phyloP scores from a whole-genome alignment of 805 yeast genomes.

The Saturnispora mendoncae region DNA sequence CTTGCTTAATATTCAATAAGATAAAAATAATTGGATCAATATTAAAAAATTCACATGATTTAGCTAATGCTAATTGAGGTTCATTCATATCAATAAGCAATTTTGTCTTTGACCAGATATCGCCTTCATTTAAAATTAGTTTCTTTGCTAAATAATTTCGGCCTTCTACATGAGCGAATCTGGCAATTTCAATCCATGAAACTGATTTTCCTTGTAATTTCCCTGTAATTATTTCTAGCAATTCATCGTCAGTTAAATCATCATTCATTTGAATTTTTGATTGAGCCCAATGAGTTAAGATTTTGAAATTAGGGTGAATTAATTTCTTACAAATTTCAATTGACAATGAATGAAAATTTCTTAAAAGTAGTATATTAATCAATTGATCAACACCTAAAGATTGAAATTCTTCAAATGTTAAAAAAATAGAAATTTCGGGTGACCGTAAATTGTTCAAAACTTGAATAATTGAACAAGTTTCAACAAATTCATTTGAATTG shows the following conservation, averaged over 20 bases:
- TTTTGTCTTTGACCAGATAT: constrained; percentile 50
- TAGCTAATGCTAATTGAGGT: constrained; percentile 55
- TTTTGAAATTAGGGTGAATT: constrained; percentile 37
- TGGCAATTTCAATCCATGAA: constrained; percentile 51
- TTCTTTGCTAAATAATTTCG: constrained; percentile 57
- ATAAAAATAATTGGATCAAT: constrained; percentile 53
- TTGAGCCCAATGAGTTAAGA: constrained; percentile 78
- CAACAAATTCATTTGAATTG: constrained; percentile 54
- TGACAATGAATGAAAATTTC: constrained; percentile 55
- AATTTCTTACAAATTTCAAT: constrained; percentile 49
- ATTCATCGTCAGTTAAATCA: constrained; percentile 47
- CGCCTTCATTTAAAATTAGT: constrained; percentile 62
- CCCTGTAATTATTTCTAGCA: constrained; percentile 41
- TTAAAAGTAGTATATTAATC: constrained; percentile 45
- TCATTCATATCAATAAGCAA: constrained; percentile 57
- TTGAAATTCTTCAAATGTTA: constrained; percentile 50
- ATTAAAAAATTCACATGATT: constrained; percentile 53
- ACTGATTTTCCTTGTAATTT: constrained; percentile 35
- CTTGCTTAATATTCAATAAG: constrained; percentile 44
- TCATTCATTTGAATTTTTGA: constrained; percentile 50
- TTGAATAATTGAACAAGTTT: constrained; percentile 51
- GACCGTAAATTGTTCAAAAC: constrained; percentile 63
- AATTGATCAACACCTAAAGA: constrained; percentile 47
- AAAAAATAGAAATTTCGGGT: constrained; percentile 54
- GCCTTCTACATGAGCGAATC: constrained; percentile 74